These are phyloP conservation scores for Curvularia hawaiiensis DNA, from an alignment of 2,329 filamentous ascomycete species.

Conservation along the genomic window DNA sequence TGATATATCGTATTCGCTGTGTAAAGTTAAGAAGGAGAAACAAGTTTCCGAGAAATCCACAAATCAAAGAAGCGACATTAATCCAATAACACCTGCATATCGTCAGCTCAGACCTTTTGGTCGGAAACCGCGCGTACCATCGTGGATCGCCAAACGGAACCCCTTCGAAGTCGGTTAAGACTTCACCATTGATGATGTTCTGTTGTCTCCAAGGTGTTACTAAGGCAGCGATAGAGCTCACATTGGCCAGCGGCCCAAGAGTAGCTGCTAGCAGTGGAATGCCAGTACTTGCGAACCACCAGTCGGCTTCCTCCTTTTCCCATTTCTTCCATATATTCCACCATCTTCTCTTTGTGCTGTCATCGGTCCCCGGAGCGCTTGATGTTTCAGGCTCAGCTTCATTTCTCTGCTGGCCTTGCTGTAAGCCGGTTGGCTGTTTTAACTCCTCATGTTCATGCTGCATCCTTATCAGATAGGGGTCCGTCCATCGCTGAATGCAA, in stretches of 20 bases:
- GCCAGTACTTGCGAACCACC: conserved; percentile 49
- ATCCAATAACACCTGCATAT: conserved; percentile 68
- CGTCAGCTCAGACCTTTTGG: not conserved
- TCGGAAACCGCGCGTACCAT: conserved; percentile 59
- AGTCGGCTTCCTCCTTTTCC: conserved; percentile 34
- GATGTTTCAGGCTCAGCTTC: not conserved
- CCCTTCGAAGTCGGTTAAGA: conserved; percentile 59
- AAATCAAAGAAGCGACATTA: conserved; percentile 77
- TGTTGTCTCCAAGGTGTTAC: conserved; percentile 77
- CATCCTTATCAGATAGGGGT: conserved; percentile 7
- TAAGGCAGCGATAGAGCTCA: conserved; percentile 86
- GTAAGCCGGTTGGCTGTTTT: not conserved
- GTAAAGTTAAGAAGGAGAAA: conserved; percentile 90
- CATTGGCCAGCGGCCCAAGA: conserved; percentile 82
- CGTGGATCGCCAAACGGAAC: conserved; percentile 68
- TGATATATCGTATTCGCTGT: conserved; percentile 74
- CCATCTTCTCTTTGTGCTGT: conserved; percentile 12
- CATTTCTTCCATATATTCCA: conserved; percentile 21
- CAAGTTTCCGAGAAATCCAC: conserved; percentile 78
- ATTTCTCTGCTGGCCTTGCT: not conserved
- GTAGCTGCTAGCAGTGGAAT: conserved; percentile 75
- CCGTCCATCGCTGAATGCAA: conserved; percentile 2
- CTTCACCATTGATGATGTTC: conserved; percentile 54
- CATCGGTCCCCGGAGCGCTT: not conserved
- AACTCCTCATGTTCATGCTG: conserved; percentile 4